These are phyloP conservation scores for Neoboletus magnificus DNA, from an alignment of 768 basidiomycete genomes.

Conservation along the genomic window DNA sequence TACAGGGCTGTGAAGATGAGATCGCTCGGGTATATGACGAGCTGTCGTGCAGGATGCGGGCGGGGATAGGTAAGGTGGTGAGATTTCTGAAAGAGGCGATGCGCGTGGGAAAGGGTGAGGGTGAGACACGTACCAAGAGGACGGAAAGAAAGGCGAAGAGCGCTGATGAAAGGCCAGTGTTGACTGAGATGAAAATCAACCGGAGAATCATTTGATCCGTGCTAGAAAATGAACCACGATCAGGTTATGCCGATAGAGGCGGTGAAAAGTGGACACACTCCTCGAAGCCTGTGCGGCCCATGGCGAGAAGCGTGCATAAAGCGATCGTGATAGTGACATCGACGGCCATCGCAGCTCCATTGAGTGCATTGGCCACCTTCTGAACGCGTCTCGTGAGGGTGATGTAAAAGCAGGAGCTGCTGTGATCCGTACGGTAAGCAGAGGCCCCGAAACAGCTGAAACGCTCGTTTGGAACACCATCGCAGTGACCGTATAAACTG, in stretches of 20 bases:
- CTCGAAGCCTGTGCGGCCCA: conserved; percentile 24
- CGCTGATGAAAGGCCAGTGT: conserved; percentile 24
- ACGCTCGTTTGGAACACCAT: conserved; percentile 15
- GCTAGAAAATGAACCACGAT: conserved; percentile 7
- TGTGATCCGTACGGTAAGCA: conserved; percentile 15
- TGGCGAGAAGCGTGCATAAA: conserved; percentile 19
- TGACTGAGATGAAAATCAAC: conserved; percentile 25
- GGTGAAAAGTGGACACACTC: conserved; percentile 9
- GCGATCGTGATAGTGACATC: conserved; percentile 20
- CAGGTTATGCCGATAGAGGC: not conserved
- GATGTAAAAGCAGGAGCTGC: not conserved
- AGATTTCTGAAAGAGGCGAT: not conserved
- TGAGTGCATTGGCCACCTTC: conserved; percentile 12
- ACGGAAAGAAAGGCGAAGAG: conserved; percentile 21
- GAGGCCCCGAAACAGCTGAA: conserved; percentile 13
- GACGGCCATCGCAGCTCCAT: conserved; percentile 15
- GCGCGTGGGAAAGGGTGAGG: not conserved
- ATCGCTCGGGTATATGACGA: conserved; percentile 23
- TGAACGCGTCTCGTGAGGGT: conserved; percentile 8
- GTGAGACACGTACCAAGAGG: conserved; percentile 14
- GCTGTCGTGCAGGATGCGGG: conserved; percentile 1
- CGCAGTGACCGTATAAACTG: conserved; percentile 17
- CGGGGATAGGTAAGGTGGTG: not conserved
- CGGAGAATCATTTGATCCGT: conserved; percentile 25
- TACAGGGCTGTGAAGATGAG: conserved; percentile 25